Percentiles rank a stretch among this genome's conserved stretches.
phyloP scores from a whole-genome alignment of 495 filamentous ascomycete species.

The Chaetomium cochliodes region DNA sequence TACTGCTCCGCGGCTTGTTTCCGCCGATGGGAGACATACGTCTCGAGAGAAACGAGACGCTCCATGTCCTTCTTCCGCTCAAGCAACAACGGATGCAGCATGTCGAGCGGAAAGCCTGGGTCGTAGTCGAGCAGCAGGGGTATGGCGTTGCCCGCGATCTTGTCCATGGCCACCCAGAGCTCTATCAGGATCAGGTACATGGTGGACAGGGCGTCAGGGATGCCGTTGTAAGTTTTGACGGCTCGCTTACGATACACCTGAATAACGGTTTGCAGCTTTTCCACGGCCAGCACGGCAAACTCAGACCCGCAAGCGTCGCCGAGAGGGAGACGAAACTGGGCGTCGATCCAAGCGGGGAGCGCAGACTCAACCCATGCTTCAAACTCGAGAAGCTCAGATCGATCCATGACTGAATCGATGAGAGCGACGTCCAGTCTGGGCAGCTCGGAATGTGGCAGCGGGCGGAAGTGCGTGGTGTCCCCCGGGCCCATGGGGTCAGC shows the following conservation, averaged over 20 bases:
- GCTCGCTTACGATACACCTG: slow-evolving; percentile 30
- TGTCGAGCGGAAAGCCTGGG: slow-evolving; percentile 43
- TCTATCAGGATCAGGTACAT: slow-evolving; percentile 62
- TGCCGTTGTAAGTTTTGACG: slow-evolving; percentile 35
- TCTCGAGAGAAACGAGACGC: slow-evolving; percentile 50
- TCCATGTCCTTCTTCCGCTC: slow-evolving; percentile 45
- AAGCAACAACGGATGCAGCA: slow-evolving; percentile 52
- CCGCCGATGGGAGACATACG: slow-evolving; percentile 45
- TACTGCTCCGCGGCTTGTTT: slow-evolving; percentile 20
- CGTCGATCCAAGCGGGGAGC: slow-evolving; percentile 24
- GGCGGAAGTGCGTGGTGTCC: slow-evolving; percentile 7
- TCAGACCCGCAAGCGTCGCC: not conserved
- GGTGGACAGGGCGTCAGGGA: slow-evolving; percentile 54
- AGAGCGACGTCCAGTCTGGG: not conserved
- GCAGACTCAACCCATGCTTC: slow-evolving; percentile 2
- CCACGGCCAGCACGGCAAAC: slow-evolving; percentile 12
- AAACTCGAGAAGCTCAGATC: not conserved
- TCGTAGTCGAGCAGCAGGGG: slow-evolving; percentile 53
- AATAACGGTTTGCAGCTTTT: slow-evolving; percentile 24
- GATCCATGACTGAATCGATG: slow-evolving; percentile 24
- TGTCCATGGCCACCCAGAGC: slow-evolving; percentile 63
- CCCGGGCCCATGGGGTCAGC: slow-evolving; percentile 10
- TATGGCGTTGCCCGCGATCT: slow-evolving; percentile 41
- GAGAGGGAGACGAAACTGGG: slow-evolving; percentile 14
- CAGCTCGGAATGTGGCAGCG: not conserved